Evolutionary conservation across 208 protist species (phyloP).

Genomic region (Vickermania spadyakhi): DNA sequence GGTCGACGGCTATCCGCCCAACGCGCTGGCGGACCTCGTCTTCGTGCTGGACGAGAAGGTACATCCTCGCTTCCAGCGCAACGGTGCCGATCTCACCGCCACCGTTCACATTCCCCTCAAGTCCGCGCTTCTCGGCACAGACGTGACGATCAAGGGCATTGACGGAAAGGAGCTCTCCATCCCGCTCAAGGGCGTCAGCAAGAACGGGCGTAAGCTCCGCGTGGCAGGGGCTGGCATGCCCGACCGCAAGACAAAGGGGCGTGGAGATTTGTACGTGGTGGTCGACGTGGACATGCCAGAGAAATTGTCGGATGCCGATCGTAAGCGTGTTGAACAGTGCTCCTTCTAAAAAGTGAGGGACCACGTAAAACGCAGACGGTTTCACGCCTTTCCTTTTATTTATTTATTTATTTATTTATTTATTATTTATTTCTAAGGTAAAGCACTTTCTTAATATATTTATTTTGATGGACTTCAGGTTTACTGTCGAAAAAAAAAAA

Average conservation of each 20-base stretch:
- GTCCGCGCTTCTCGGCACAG: slow-evolving; percentile 74
- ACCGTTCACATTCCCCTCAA: slow-evolving; percentile 77
- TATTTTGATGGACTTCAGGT: too few species aligned
- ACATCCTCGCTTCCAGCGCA: slow-evolving; percentile 85
- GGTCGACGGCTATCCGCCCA: slow-evolving; percentile 78
- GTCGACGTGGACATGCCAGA: slow-evolving; percentile 74
- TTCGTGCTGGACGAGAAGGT: slow-evolving; percentile 94
- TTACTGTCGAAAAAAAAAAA: too few species aligned
- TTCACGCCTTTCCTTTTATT: slow-evolving; percentile 9
- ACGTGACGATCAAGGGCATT: slow-evolving; percentile 50
- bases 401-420: slow-evolving; percentile 15
- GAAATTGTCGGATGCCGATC: slow-evolving; percentile 61
- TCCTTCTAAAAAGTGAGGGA: slow-evolving; percentile 58
- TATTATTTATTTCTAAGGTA: too few species aligned
- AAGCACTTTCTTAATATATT: too few species aligned
- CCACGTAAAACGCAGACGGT: too few species aligned
- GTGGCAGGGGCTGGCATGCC: slow-evolving; percentile 65
- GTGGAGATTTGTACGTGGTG: slow-evolving; percentile 71
- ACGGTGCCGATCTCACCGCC: slow-evolving; percentile 77
- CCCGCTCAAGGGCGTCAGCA: slow-evolving; percentile 63
- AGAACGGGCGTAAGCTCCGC: slow-evolving; percentile 63
- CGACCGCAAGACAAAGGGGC: slow-evolving; percentile 52
- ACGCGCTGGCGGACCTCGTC: slow-evolving; percentile 92
- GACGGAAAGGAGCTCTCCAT: slow-evolving; percentile 38
- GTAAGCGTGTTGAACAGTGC: slow-evolving; percentile 70